Evolutionary conservation across 768 basidiomycete genomes (phyloP).

Genomic region (Lepiota venenata): DNA sequence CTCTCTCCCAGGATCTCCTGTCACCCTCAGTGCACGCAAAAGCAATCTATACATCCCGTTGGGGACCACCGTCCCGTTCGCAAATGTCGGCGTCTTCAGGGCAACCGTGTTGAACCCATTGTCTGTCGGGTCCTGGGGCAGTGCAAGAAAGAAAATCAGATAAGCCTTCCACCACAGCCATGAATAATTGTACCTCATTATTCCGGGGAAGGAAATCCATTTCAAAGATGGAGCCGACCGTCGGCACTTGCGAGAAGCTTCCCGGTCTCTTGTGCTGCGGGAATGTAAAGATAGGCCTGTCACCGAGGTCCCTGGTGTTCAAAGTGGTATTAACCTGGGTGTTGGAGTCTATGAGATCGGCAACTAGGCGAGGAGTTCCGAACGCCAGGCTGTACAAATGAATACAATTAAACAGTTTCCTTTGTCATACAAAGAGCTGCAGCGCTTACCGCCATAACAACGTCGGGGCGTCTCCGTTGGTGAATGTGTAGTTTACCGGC

Average conservation of each 20-base stretch:
- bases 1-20: slow-evolving; percentile 37
- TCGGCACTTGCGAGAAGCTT: slow-evolving; percentile 35
- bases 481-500: slow-evolving; percentile 44
- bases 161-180: neutral
- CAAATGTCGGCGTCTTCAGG: slow-evolving; percentile 31
- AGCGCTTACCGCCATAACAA: slow-evolving; percentile 31
- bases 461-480: slow-evolving; percentile 33
- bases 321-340: slow-evolving; percentile 38
- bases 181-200: slow-evolving; percentile 28
- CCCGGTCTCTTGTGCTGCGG: slow-evolving; percentile 29
- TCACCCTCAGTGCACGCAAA: slow-evolving; percentile 37
- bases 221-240: slow-evolving; percentile 50
- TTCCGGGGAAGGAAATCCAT: slow-evolving; percentile 46
- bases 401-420: neutral
- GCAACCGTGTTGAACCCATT: slow-evolving; percentile 28
- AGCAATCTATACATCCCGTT: slow-evolving; percentile 40
- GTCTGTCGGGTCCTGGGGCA: slow-evolving; percentile 19
- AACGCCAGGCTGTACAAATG: slow-evolving; percentile 26
- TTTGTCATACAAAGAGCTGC: neutral
- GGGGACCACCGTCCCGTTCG: slow-evolving; percentile 40
- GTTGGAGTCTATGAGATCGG: slow-evolving; percentile 45
- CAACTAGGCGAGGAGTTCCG: slow-evolving; percentile 42
- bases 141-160: neutral
- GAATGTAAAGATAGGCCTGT: slow-evolving; percentile 33
- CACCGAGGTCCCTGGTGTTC: slow-evolving; percentile 21